Evolutionary conservation across 2,329 filamentous ascomycete species (phyloP).

Genomic region (Mariannaea sp.): DNA sequence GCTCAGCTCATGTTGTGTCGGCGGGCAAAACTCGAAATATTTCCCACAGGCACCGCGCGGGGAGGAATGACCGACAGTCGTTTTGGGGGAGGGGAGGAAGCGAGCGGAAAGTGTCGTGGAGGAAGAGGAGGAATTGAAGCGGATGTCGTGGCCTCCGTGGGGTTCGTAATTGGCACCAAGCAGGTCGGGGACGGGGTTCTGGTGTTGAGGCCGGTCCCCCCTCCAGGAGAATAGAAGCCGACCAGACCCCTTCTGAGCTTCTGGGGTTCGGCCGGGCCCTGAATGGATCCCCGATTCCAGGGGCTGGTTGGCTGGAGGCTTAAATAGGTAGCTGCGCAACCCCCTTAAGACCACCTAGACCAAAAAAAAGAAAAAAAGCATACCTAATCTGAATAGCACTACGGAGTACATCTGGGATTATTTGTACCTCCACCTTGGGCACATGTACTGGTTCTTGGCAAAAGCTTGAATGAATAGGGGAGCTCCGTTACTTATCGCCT

Average conservation of each 20-base stretch:
- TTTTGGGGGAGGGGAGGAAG: background rate
- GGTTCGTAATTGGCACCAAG: conserved; percentile 13
- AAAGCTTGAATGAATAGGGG: conserved; percentile 19
- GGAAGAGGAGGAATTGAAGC: conserved; percentile 9
- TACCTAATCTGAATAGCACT: too few species aligned
- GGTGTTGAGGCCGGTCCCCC: conserved; percentile 25
- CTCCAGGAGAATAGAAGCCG: conserved; percentile 26
- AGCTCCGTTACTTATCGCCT: conserved; percentile 30
- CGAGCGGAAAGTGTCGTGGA: conserved; percentile 1
- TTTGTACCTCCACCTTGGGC: too few species aligned
- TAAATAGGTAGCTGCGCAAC: conserved; percentile 14
- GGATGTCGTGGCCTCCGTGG: conserved; percentile 37
- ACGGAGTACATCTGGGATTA: too few species aligned
- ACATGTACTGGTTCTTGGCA: background rate
- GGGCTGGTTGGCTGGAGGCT: conserved; percentile 5
- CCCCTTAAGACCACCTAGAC: conserved; percentile 27
- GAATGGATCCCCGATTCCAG: conserved; percentile 1
- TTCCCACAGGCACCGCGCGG: background rate
- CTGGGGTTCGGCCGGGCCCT: background rate
- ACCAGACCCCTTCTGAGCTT: conserved; percentile 22
- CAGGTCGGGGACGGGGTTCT: conserved; percentile 11
- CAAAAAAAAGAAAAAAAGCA: too few species aligned
- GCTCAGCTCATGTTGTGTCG: conserved; percentile 34
- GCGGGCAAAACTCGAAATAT: background rate
- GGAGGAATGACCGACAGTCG: background rate